Conservation (phyloP, 257 asterid genomes). For the Solanum paucissectum region DNA sequence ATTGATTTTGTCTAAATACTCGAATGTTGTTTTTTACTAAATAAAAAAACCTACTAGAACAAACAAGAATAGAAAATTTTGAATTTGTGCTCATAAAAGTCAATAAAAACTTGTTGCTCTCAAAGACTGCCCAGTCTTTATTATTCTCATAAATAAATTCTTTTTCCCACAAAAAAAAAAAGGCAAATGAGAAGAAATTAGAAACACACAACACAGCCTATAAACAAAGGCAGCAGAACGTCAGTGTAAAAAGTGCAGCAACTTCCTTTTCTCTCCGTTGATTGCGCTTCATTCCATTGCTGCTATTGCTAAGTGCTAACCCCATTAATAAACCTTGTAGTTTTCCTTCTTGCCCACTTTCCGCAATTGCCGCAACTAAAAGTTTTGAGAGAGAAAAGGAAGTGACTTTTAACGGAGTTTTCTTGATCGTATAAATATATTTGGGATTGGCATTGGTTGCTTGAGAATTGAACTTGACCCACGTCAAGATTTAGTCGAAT, state of each 20-base stretch:
- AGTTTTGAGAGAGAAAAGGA: not conserved
- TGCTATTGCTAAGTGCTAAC: conserved; percentile 10
- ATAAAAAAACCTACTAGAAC: not conserved
- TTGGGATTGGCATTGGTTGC: not conserved
- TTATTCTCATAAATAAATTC: not conserved
- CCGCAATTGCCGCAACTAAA: conserved; percentile 54
- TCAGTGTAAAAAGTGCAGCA: not conserved
- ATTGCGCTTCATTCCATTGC: conserved; percentile 35
- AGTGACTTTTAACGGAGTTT: conserved; percentile 7
- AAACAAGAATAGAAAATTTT: not conserved
- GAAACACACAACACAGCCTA: not conserved
- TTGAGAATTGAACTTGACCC: conserved; percentile 23
- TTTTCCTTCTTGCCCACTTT: not conserved
- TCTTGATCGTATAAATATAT: conserved; percentile 12
- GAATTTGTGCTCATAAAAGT: not conserved
- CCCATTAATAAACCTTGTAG: conserved; percentile 12
- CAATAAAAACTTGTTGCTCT: conserved; percentile 2
- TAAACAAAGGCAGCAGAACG: not conserved
- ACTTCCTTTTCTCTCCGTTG: conserved; percentile 36
- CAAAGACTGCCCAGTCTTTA: conserved; percentile 21
- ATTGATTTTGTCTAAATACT: not conserved
- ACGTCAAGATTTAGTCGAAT: conserved; percentile 29
- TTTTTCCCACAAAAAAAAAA: not conserved
- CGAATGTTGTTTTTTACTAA: no score
- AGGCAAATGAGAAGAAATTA: not conserved